Base-by-base conservation (phyloP, 306 rosid genomes). In the Inga oerstediana region DNA sequence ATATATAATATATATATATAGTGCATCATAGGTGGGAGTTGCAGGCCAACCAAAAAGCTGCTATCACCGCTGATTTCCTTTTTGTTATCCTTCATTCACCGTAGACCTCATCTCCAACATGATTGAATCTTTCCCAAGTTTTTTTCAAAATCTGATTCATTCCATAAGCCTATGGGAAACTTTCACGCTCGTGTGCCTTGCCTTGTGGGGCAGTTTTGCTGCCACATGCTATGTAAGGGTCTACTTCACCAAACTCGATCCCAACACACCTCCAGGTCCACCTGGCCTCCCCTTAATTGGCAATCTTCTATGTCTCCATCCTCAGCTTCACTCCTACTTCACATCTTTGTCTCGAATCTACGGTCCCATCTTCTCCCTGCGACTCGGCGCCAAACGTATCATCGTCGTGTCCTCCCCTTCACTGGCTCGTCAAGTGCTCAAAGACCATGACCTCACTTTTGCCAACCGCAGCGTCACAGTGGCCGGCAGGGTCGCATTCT, bases 281-380 rank as follows among this genome's bases (percentile, higher is more conserved):
- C 34, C 27, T 16, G 94, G 91, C 56, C 79, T 95, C 12, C 98
- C 98, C 0, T 12, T 95, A 7, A 22, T 93, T 17, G 97, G 94
- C 0, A 93, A 92, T 86, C 93, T 93, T 10, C 90, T 89, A 2
- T 87, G 90, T 16, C 90, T 93, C 0, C 81, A 92, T 19, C 93
- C 98, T 13, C 89, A 93, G 6, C 94, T 93, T 13, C 98, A 93
- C 89, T 70, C 94, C 66, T 90, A 93, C 86, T 88, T 95, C 74
- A 72, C 90, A 0, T 16, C 58, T 12, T 45, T 93, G 80, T 91
- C 95, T 64, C 79, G 48, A 3, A 32, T 68, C 76, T 71, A 93
- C 68, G 94, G 95, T 8, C 97, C 95, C 3, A 86, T 93, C 11
- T 41, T 83, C 43, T 93, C 82, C 84, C 98, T 95, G 77, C 80